Evolutionary conservation across 176 grass and related monocot genomes (phyloP), one percentile per base, ranked within the genome.

Genomic region (Aegilops sharonensis): DNA sequence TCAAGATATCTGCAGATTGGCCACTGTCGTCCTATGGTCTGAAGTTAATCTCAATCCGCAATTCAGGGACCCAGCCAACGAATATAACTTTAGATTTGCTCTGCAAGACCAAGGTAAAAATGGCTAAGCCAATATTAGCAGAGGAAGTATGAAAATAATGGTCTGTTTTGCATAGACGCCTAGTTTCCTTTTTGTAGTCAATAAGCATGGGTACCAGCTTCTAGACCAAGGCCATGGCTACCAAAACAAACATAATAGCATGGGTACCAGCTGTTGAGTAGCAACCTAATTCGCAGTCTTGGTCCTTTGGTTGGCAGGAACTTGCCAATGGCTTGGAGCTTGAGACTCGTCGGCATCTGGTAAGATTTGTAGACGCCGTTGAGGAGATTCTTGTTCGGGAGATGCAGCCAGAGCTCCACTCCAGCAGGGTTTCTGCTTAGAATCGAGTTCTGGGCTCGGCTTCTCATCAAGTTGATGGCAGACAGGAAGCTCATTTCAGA

Each of bases 311-410:
- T 74, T 81, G 30, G 6, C 73, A 98, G 97, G 94, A 93, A 68
- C 79, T 90, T 89, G 91, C 90, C 29, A 95, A 98, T 69, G 69
- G 39, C 57, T 88, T 95, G 89, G 89, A 95, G 75, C 59, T 80
- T 78, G 71, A 92, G 29, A 87, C 78, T 86, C 86, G 91, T 11
- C 84, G 45, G 57, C 79, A 95, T 81, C 94, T 98, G 81, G 87
- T 89, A 62, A 83, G 25, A 63, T 92, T 95, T 91, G 80, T 84
- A 23, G 92, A 98, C 77, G 82, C 90, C 11, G 88, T 98, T 8
- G 97, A 98, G 81, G 94, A 88, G 64, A 95, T 95, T 48, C 87
- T 98, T 36, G 50, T 95, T 81, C 87, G 42, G 57, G 89, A 92
- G 86, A 82, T 92, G 93, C 85, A 68, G 79, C 86, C 89, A 23